phyloP scores from a whole-genome alignment of 495 filamentous ascomycete genomes.

The Chaetomium tenue region DNA sequence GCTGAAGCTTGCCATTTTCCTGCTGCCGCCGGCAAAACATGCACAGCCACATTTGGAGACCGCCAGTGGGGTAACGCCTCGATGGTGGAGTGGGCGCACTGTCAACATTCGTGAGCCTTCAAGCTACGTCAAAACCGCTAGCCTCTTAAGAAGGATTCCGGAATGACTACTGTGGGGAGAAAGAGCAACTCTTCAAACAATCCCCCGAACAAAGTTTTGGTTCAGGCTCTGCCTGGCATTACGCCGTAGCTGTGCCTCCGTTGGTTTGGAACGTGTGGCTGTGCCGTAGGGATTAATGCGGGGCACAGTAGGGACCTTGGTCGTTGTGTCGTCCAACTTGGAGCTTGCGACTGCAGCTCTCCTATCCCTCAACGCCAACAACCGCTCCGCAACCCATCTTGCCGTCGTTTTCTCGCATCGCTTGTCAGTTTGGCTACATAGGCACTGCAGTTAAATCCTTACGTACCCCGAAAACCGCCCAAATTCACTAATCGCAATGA shows the following conservation, averaged over 20 bases:
- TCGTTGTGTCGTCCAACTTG: constrained; percentile 21
- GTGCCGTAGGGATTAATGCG: constrained; percentile 26
- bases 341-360: constrained; percentile 31
- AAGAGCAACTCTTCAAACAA: background rate
- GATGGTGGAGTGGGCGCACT: background rate
- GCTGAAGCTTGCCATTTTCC: background rate
- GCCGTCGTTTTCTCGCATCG: constrained; percentile 9
- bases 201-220: background rate
- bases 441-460: constrained; percentile 14
- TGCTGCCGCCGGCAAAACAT: constrained; percentile 3
- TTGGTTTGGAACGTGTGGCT: constrained; percentile 29
- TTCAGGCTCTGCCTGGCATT: background rate
- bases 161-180: background rate
- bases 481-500: constrained; percentile 48
- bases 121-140: too few relatives aligned
- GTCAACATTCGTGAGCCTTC: background rate
- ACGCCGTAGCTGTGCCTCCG: constrained; percentile 11
- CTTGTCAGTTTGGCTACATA: constrained; percentile 27
- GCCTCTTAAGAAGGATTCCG: background rate
- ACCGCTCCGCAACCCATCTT: constrained; percentile 17
- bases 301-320: constrained; percentile 22
- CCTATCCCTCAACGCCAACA: constrained; percentile 19
- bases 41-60: constrained; percentile 21
- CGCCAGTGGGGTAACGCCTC: constrained; percentile 9
- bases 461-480: constrained; percentile 1